Evolutionary conservation across 148 eudicot genomes (phyloP).

Genomic region (Nepenthes gracilis): DNA sequence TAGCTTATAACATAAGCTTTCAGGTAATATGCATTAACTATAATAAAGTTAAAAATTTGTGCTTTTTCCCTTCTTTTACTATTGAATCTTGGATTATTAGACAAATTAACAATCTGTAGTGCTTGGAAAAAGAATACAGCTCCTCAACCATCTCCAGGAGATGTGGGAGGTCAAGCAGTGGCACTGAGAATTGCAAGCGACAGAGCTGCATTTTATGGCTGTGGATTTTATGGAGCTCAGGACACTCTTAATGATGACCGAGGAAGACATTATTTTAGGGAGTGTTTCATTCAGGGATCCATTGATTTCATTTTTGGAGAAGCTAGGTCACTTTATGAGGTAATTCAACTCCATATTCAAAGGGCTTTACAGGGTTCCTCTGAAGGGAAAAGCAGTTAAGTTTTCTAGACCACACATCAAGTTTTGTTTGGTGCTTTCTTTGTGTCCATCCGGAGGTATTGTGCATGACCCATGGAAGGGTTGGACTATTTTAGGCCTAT

Average conservation of each 20-base stretch:
- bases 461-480: no score
- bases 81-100: neutral
- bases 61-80: neutral
- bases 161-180: constrained; percentile 70
- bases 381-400: no score
- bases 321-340: constrained; percentile 74
- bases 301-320: constrained; percentile 88
- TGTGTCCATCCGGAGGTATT: no score
- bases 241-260: constrained; percentile 76
- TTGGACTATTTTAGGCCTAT: no score
- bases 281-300: constrained; percentile 82
- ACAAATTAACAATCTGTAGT: no score
- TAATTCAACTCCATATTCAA: constrained; percentile 2
- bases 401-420: neutral
- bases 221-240: constrained; percentile 84
- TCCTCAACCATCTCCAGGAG: constrained; percentile 68
- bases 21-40: constrained; percentile 25
- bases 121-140: constrained; percentile 50
- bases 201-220: constrained; percentile 66
- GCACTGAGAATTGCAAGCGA: constrained; percentile 62
- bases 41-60: neutral
- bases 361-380: no score
- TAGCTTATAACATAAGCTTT: constrained; percentile 77
- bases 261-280: constrained; percentile 73
- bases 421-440: no score